phyloP scores from a whole-genome alignment of 2,329 filamentous ascomycete genomes.

The Calcarisporium arbuscula region DNA sequence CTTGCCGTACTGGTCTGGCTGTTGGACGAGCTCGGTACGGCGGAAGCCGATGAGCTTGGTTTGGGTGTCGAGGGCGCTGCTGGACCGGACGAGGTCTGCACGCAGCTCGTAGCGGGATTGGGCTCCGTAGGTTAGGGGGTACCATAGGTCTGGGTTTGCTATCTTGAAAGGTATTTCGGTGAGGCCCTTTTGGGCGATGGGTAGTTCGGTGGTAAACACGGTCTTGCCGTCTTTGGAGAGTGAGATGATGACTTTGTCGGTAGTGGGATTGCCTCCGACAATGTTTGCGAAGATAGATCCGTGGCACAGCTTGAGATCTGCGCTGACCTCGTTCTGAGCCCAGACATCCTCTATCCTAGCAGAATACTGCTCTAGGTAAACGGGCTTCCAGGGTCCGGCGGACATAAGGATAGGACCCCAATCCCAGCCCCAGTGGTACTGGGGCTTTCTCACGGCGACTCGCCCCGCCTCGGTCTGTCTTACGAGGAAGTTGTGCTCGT shows the following conservation, averaged over 20 bases:
- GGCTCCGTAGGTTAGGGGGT: slow-evolving; percentile 12
- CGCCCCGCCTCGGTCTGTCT: slow-evolving; percentile 38
- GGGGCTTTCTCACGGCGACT: slow-evolving; percentile 48
- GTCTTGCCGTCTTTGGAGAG: slow-evolving; percentile 14
- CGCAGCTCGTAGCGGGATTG: slow-evolving; percentile 6
- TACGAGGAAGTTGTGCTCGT: slow-evolving; percentile 49
- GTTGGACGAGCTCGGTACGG: slow-evolving; percentile 49
- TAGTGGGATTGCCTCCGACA: slow-evolving; percentile 22
- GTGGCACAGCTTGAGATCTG: slow-evolving; percentile 30
- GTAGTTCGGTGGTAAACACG: slow-evolving; percentile 10
- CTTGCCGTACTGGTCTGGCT: slow-evolving; percentile 54
- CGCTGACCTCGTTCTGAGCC: slow-evolving; percentile 26
- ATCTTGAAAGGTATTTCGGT: slow-evolving; percentile 24
- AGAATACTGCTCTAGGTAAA: slow-evolving; percentile 58
- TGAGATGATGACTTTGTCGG: slow-evolving; percentile 17
- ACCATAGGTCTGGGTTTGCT: slow-evolving; percentile 24
- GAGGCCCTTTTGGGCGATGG: neutral
- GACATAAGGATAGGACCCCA: slow-evolving; percentile 61
- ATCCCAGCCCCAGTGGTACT: slow-evolving; percentile 68
- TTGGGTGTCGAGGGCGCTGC: neutral
- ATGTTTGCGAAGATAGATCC: slow-evolving; percentile 31
- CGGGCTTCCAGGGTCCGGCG: slow-evolving; percentile 59
- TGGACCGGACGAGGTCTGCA: slow-evolving; percentile 1
- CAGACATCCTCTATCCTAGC: slow-evolving; percentile 54
- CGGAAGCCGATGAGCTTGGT: slow-evolving; percentile 59